These are phyloP conservation scores for Hortiboletus campestris DNA, from an alignment of 768 basidiomycete genomes.

Conservation along the genomic window DNA sequence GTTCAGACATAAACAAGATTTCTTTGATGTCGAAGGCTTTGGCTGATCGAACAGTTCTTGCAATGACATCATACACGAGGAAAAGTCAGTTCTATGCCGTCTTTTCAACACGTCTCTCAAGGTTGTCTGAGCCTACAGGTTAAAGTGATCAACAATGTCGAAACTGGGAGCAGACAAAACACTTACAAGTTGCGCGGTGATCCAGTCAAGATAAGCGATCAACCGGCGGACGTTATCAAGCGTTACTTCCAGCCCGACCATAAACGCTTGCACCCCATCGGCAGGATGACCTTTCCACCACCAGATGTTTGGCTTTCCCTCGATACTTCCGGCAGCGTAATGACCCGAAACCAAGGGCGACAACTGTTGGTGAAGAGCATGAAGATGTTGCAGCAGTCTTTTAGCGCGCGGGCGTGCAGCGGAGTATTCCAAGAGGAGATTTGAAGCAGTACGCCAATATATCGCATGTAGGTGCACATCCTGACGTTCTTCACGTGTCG, in stretches of 20 bases:
- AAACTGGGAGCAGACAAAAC: not conserved
- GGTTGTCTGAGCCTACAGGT: conserved; percentile 18
- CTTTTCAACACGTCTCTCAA: conserved; percentile 11
- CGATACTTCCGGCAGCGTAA: not conserved
- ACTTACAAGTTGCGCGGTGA: conserved; percentile 27
- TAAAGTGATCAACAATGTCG: conserved; percentile 1
- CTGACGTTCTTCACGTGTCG: not conserved
- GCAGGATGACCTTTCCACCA: conserved; percentile 11
- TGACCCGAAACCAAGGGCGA: not conserved
- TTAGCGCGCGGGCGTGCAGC: conserved; percentile 24
- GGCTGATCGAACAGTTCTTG: conserved; percentile 23
- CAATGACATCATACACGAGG: conserved; percentile 16
- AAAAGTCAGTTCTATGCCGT: conserved; percentile 9
- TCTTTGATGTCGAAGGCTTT: conserved; percentile 5
- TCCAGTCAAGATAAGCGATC: conserved; percentile 29
- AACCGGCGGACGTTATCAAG: conserved; percentile 21
- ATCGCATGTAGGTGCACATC: conserved; percentile 23
- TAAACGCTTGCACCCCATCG: conserved; percentile 11
- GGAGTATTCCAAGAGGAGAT: conserved; percentile 33
- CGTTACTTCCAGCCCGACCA: conserved; percentile 21
- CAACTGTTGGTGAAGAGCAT: conserved; percentile 12
- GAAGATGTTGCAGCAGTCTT: conserved; percentile 16
- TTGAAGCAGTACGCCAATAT: conserved; percentile 30
- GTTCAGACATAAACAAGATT: conserved; percentile 5
- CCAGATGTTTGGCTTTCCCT: not conserved